Conservation (phyloP, 495 filamentous ascomycete species). For the Neurospora sp. region DNA sequence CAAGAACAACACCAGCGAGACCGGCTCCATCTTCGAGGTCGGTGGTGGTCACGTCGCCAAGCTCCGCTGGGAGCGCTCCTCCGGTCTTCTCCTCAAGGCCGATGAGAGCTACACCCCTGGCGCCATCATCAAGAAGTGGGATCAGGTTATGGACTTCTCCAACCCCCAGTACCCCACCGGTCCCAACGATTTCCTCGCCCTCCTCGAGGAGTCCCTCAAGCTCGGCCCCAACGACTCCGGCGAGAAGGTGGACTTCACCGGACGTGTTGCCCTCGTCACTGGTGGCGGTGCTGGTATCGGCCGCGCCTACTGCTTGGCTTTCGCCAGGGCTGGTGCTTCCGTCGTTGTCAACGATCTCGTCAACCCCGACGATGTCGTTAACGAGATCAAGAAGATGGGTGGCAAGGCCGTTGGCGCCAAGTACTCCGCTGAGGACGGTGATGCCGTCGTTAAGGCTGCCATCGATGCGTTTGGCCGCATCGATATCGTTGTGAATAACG, state of each 20-base stretch:
- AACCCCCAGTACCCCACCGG: slow-evolving; percentile 75
- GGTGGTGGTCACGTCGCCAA: slow-evolving; percentile 92
- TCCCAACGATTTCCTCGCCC: slow-evolving; percentile 77
- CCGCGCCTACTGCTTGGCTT: slow-evolving; percentile 82
- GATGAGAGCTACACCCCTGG: slow-evolving; percentile 82
- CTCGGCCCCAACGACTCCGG: slow-evolving; percentile 62
- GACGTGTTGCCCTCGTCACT: slow-evolving; percentile 84
- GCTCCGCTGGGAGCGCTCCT: slow-evolving; percentile 89
- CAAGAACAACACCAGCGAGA: slow-evolving; percentile 77
- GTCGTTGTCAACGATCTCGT: slow-evolving; percentile 93
- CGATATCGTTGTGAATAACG: slow-evolving; percentile 94
- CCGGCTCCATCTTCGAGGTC: slow-evolving; percentile 83
- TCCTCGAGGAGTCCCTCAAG: slow-evolving; percentile 80
- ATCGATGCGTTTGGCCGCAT: slow-evolving; percentile 92
- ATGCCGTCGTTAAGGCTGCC: slow-evolving; percentile 80
- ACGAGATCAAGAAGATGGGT: slow-evolving; percentile 83
- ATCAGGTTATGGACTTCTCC: slow-evolving; percentile 78
- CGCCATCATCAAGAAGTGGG: slow-evolving; percentile 82
- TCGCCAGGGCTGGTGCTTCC: slow-evolving; percentile 79
- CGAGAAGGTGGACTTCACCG: slow-evolving; percentile 77
- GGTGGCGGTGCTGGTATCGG: slow-evolving; percentile 91
- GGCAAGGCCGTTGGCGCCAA: slow-evolving; percentile 91
- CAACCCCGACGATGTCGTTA: slow-evolving; percentile 85
- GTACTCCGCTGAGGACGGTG: slow-evolving; percentile 88
- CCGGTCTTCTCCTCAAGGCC: slow-evolving; percentile 81